A percentile compares a stretch with the other conserved stretches of the same genome.
Evolutionary conservation across 768 basidiomycete species (phyloP).

Genomic region (Kwoniella dendrophila): DNA sequence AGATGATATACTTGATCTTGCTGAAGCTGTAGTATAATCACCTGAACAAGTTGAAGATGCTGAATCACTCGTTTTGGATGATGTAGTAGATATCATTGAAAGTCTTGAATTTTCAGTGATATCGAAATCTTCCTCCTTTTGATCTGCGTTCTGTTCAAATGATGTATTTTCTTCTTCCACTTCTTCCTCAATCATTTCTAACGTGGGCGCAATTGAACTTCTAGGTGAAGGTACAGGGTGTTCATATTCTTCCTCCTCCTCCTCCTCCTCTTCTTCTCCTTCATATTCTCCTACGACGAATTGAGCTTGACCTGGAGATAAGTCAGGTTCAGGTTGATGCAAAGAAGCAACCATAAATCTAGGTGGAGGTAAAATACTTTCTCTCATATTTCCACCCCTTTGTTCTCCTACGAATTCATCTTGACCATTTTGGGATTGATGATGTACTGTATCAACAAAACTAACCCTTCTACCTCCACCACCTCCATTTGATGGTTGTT

Average conservation of each 20-base stretch:
- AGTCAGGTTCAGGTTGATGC: slow-evolving; percentile 4
- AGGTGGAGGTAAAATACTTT: slow-evolving; percentile 3
- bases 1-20: slow-evolving; percentile 31
- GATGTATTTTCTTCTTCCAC: slow-evolving; percentile 10
- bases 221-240: slow-evolving; percentile 9
- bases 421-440: background rate
- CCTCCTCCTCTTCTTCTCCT: slow-evolving; percentile 5
- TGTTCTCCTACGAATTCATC: background rate
- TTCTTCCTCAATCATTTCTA: slow-evolving; percentile 27
- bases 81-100: background rate
- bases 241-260: slow-evolving; percentile 8
- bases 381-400: background rate
- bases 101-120: background rate
- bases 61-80: background rate
- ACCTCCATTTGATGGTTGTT: background rate
- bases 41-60: slow-evolving; percentile 10
- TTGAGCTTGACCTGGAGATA: no score
- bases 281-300: background rate
- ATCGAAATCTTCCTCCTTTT: background rate
- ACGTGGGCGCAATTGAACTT: slow-evolving; percentile 16
- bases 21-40: slow-evolving; percentile 34
- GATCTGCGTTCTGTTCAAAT: background rate
- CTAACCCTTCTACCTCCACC: slow-evolving; percentile 23
- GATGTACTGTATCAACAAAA: slow-evolving; percentile 21
- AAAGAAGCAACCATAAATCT: slow-evolving; percentile 19